phyloP scores from a whole-genome alignment of 2,329 filamentous ascomycete genomes.

The Ramichloridium luteum region DNA sequence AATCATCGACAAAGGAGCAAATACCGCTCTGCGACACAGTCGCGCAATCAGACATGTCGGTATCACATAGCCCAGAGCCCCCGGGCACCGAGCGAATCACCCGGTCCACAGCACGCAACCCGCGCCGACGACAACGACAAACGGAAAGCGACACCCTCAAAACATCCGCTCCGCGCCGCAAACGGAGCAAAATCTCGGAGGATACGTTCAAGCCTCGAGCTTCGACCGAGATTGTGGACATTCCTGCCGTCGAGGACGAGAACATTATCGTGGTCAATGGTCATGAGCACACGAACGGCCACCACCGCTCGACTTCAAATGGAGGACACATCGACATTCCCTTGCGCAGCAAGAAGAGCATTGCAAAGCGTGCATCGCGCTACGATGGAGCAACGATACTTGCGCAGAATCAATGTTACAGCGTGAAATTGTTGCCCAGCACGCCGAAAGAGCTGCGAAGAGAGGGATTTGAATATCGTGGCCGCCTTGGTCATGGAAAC shows the following conservation, averaged over 20 bases:
- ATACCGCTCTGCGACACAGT: too few relatives aligned
- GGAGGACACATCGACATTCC: constrained; percentile 1
- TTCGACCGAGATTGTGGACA: constrained; percentile 9
- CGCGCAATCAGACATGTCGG: constrained; percentile 6
- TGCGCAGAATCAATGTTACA: constrained; percentile 77
- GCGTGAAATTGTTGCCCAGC: constrained; percentile 70
- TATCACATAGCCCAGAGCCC: constrained; percentile 7
- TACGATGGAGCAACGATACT: constrained; percentile 23
- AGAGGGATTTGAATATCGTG: constrained; percentile 46
- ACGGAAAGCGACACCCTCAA: constrained; percentile 31
- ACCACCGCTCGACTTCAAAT: constrained; percentile 3
- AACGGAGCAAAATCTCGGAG: constrained; percentile 36
- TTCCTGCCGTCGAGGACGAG: constrained; percentile 9
- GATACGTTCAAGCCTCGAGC: constrained; percentile 26
- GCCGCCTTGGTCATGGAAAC: constrained; percentile 11
- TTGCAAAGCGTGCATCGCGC: constrained; percentile 15
- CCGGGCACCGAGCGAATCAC: constrained; percentile 18
- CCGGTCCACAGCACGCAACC: constrained; percentile 30
- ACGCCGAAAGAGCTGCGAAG: constrained; percentile 62
- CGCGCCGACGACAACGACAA: constrained; percentile 34
- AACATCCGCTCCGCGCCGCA: constrained; percentile 30
- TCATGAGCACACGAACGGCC: constrained; percentile 8
- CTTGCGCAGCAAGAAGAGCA: constrained; percentile 3
- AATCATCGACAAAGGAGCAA: too few relatives aligned
- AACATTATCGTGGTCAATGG: constrained; percentile 12